Conservation (phyloP, 331 rosid genomes). For the Arachis monticola region DNA sequence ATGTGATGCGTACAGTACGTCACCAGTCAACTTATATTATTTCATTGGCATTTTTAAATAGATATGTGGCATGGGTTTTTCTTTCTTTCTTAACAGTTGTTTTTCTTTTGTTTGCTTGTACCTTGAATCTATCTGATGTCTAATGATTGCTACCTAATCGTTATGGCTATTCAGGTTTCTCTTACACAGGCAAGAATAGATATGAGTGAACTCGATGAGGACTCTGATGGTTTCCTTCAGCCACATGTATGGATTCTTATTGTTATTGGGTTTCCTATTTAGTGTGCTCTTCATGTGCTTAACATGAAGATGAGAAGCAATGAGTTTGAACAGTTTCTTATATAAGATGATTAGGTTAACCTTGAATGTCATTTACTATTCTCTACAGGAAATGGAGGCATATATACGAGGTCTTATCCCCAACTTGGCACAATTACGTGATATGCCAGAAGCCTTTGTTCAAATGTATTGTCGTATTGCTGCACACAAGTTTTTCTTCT, state of each 20-base stretch:
- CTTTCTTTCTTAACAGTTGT: slow-evolving; percentile 24
- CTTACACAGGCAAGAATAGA: slow-evolving; percentile 99
- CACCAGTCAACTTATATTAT: slow-evolving; percentile 34
- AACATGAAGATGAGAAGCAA: slow-evolving; percentile 20
- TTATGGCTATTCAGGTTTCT: slow-evolving; percentile 73
- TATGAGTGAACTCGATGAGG: slow-evolving; percentile 98
- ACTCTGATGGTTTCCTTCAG: slow-evolving; percentile 98
- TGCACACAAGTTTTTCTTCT: slow-evolving; percentile 96
- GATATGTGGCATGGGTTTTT: not conserved
- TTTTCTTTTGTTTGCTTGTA: slow-evolving; percentile 17
- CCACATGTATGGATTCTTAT: slow-evolving; percentile 65
- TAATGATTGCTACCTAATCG: slow-evolving; percentile 34
- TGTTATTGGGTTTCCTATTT: slow-evolving; percentile 25
- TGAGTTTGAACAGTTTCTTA: slow-evolving; percentile 22
- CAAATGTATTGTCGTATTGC: slow-evolving; percentile 95
- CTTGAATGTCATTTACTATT: not conserved
- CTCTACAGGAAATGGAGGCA: slow-evolving; percentile 86
- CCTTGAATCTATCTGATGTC: slow-evolving; percentile 23
- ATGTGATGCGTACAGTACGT: slow-evolving; percentile 98
- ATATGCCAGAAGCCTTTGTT: slow-evolving; percentile 73
- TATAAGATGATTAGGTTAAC: slow-evolving; percentile 14
- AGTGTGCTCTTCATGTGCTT: slow-evolving; percentile 21
- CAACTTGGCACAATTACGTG: slow-evolving; percentile 92
- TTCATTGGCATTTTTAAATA: slow-evolving; percentile 15
- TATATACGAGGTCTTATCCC: slow-evolving; percentile 96